A percentile compares a stretch with the other conserved stretches of the same genome.
Evolutionary conservation across 371 early-diverging fungal genomes (phyloP).

Genomic region (Sanchytrium tribonematis): DNA sequence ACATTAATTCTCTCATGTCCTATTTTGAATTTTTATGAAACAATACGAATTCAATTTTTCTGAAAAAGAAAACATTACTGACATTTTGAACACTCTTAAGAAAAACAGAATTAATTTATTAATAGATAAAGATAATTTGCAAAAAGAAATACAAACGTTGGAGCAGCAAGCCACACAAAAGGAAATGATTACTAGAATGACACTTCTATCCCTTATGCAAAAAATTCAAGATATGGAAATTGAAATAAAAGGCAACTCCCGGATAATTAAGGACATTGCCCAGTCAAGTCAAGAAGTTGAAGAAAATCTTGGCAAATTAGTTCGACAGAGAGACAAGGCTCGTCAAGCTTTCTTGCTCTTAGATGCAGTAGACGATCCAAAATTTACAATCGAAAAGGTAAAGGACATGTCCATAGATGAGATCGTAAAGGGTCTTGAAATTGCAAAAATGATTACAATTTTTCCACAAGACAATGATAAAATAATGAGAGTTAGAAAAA

Average conservation of each 20-base stretch:
- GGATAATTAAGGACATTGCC: not conserved
- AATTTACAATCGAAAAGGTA: not conserved
- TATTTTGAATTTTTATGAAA: too few relatives aligned
- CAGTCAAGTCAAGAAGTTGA: not conserved
- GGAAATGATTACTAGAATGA: not conserved
- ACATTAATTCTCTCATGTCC: too few relatives aligned
- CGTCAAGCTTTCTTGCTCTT: not conserved
- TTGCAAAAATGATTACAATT: not conserved
- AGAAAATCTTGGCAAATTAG: not conserved
- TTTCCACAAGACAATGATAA: not conserved
- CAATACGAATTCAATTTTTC: not conserved
- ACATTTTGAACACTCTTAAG: not conserved
- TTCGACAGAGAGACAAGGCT: not conserved
- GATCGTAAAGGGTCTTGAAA: not conserved
- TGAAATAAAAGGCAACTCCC: not conserved
- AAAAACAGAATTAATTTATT: not conserved
- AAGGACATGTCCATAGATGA: not conserved
- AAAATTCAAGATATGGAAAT: not conserved
- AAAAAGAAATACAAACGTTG: not conserved
- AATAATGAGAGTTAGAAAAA: not conserved
- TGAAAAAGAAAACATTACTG: not conserved
- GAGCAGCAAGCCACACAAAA: not conserved
- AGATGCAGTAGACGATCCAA: not conserved
- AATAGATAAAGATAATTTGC: not conserved
- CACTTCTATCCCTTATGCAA: not conserved